Evolutionary conservation across 2,329 filamentous ascomycete species (phyloP).

Genomic region (Xylariales sp.): DNA sequence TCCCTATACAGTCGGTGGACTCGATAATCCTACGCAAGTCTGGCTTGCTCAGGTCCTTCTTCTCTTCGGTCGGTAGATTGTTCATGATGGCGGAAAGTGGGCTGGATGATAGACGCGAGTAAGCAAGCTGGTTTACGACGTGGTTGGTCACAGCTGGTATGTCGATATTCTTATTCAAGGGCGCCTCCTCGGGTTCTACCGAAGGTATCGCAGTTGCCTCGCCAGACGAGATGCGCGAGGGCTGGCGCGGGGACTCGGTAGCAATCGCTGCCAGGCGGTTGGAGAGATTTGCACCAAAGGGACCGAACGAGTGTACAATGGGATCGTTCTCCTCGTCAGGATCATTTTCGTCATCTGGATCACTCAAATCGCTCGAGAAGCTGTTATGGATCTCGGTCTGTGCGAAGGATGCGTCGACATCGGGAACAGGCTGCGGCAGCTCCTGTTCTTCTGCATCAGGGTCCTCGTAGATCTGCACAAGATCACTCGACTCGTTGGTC

Average conservation of each 20-base stretch:
- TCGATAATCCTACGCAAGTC: conserved; percentile 70
- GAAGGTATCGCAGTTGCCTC: conserved; percentile 18
- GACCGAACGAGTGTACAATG: conserved; percentile 85
- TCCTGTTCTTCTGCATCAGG: conserved; percentile 51
- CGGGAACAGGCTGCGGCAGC: conserved; percentile 29
- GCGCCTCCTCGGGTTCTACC: conserved; percentile 23
- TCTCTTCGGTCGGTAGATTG: conserved; percentile 69
- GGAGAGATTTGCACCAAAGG: conserved; percentile 82
- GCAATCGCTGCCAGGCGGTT: conserved; percentile 73
- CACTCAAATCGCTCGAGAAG: conserved; percentile 55
- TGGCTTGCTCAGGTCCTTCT: conserved; percentile 52
- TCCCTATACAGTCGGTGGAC: conserved; percentile 72
- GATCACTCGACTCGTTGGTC: conserved; percentile 29
- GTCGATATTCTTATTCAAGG: conserved; percentile 28
- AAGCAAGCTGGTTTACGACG: conserved; percentile 91
- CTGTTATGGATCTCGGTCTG: conserved; percentile 46
- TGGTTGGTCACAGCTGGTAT: conserved; percentile 67
- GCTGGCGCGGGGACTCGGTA: conserved; percentile 57
- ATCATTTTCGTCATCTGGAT: conserved; percentile 62
- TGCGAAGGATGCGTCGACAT: conserved; percentile 38
- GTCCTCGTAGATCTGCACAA: conserved; percentile 73
- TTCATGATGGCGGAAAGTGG: conserved; percentile 85
- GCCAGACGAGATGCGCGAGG: conserved; percentile 17
- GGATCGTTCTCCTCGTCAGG: conserved; percentile 94
- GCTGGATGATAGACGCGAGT: conserved; percentile 85